A percentile compares a stretch with the other conserved stretches of the same genome.
Conservation (phyloP, 768 basidiomycete genomes). For the Boletus bicolor region DNA sequence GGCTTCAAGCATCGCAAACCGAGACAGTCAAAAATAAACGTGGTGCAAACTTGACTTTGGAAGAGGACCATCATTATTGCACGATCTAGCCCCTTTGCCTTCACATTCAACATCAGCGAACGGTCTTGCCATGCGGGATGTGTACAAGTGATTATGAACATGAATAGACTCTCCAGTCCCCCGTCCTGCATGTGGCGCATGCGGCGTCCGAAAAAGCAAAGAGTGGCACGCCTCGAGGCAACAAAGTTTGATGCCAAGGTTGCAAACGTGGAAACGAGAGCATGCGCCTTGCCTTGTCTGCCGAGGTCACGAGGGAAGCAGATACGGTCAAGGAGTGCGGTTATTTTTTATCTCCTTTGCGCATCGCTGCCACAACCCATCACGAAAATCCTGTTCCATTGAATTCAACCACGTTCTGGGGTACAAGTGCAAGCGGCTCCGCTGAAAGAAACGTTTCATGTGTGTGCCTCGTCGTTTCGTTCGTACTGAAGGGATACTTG, state of each 20-base stretch:
- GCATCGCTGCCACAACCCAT: neutral
- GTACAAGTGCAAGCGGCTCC: constrained; percentile 23
- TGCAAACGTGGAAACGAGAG: constrained; percentile 1
- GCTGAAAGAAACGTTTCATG: constrained; percentile 1
- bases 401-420: constrained; percentile 27
- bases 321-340: constrained; percentile 9
- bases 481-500: neutral
- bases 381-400: constrained; percentile 5
- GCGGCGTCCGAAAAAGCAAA: constrained; percentile 11
- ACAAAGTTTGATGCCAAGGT: constrained; percentile 26
- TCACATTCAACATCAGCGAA: constrained; percentile 21
- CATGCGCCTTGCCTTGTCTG: constrained; percentile 2
- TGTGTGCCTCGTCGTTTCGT: neutral
- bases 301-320: constrained; percentile 16
- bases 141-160: neutral
- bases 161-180: neutral
- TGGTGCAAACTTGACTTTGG: neutral
- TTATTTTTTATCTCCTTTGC: neutral
- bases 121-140: neutral
- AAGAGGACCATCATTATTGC: neutral
- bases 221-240: constrained; percentile 26
- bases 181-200: constrained; percentile 16
- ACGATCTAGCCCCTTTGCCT: neutral
- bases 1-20: neutral
- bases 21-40: neutral